phyloP scores from a whole-genome alignment of 2,329 filamentous ascomycete species.

The Diaporthe sp. region DNA sequence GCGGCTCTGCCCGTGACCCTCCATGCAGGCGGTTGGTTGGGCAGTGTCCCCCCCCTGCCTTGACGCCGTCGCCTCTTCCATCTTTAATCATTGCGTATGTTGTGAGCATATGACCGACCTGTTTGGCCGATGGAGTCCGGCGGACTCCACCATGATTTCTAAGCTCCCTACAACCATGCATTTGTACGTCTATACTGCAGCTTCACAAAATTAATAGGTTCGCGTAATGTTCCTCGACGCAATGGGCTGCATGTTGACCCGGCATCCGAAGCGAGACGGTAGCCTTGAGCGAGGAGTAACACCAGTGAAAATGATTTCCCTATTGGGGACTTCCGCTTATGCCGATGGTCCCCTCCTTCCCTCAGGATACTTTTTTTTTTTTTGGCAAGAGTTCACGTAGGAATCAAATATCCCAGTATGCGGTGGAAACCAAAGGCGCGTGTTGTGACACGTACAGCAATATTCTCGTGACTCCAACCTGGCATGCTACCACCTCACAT shows the following conservation, averaged over 20 bases:
- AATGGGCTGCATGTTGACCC: neutral
- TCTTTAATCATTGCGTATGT: neutral
- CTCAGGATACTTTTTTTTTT: neutral
- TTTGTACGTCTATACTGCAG: too few relatives aligned
- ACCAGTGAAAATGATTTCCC: neutral
- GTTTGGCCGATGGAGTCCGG: neutral
- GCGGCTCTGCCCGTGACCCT: neutral
- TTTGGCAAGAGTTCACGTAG: neutral
- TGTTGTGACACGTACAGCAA: neutral
- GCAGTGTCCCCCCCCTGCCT: neutral
- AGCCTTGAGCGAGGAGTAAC: conserved; percentile 12
- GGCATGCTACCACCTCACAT: neutral
- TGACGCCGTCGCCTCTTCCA: conserved; percentile 2
- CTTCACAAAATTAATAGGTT: neutral
- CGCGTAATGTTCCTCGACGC: neutral
- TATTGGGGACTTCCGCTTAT: neutral
- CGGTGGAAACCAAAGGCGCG: neutral
- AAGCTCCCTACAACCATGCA: neutral
- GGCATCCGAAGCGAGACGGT: neutral
- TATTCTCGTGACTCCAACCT: neutral
- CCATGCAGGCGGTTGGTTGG: neutral
- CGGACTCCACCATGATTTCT: neutral
- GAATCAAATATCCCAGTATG: neutral
- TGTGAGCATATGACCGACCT: neutral
- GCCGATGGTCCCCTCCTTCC: neutral